Evolutionary conservation across 352 stramenopile species (phyloP).

Genomic region (Blastocystis sp.): DNA sequence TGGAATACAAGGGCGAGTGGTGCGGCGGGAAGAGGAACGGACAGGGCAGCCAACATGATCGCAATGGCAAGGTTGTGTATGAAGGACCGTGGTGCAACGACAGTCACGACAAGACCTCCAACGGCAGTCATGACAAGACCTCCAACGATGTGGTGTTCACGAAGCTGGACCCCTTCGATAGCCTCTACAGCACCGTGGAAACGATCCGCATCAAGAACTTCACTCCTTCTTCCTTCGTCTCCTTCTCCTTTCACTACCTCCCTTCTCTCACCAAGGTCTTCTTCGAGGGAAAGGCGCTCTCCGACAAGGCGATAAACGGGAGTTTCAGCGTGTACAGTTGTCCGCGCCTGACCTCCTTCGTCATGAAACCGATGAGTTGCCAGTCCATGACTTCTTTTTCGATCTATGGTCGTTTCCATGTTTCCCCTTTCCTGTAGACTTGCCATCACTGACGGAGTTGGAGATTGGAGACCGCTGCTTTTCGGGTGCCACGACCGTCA

Average conservation of each 20-base stretch:
- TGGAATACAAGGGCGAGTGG: not conserved
- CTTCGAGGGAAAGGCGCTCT: not conserved
- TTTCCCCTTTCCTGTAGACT: not conserved
- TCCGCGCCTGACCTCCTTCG: not conserved
- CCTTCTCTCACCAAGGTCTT: not conserved
- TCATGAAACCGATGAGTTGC: not conserved
- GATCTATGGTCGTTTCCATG: not conserved
- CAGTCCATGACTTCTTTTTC: not conserved
- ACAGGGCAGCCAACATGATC: not conserved
- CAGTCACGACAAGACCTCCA: not conserved
- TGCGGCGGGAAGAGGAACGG: not conserved
- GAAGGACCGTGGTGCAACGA: conserved; percentile 13
- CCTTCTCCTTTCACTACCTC: not conserved
- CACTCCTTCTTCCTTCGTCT: not conserved
- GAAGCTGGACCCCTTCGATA: not conserved
- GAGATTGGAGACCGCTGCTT: not conserved
- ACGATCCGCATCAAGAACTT: not conserved
- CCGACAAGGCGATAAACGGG: not conserved
- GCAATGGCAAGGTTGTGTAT: not conserved
- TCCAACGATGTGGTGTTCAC: not conserved
- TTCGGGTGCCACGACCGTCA: not conserved
- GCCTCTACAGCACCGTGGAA: not conserved
- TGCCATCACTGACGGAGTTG: not conserved
- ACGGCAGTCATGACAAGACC: not conserved
- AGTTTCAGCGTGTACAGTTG: not conserved